These are phyloP conservation scores for Globisporangium recalcitrans DNA, from an alignment of 352 stramenopile genomes.

Conservation along the genomic window DNA sequence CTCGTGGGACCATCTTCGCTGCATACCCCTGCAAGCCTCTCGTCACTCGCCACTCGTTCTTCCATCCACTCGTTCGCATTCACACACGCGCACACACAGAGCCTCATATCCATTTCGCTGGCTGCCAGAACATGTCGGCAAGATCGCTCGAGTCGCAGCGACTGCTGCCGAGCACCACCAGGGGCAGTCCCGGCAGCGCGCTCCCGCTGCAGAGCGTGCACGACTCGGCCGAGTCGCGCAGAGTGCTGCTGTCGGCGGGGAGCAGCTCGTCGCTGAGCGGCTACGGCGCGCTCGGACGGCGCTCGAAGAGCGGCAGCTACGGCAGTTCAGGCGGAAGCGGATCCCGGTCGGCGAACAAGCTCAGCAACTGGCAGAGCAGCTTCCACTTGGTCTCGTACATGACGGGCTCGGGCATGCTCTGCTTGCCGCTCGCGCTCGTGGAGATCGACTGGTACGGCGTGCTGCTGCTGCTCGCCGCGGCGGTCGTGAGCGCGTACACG, in stretches of 20 bases:
- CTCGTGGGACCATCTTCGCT: conserved; percentile 4
- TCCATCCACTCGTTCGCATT: background rate
- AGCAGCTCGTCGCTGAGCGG: conserved; percentile 32
- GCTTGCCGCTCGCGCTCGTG: conserved; percentile 63
- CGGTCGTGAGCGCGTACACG: conserved; percentile 51
- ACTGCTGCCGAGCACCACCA: background rate
- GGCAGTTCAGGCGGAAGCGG: conserved; percentile 9
- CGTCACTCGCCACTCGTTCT: background rate
- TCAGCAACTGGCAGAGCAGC: conserved; percentile 59
- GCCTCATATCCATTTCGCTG: background rate
- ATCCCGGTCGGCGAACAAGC: conserved; percentile 17
- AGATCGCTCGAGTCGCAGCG: conserved; percentile 14
- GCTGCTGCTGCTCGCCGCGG: conserved; percentile 46
- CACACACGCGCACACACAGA: background rate
- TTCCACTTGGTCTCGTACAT: conserved; percentile 76
- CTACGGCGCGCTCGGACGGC: conserved; percentile 20
- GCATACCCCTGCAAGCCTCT: background rate
- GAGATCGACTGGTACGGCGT: conserved; percentile 79
- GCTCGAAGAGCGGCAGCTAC: conserved; percentile 21
- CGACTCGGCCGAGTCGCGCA: conserved; percentile 8
- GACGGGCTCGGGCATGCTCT: conserved; percentile 67
- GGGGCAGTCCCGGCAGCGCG: background rate
- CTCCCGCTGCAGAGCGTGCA: conserved; percentile 13
- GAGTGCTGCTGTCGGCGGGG: conserved; percentile 20
- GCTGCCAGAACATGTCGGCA: conserved; percentile 4